phyloP scores from a whole-genome alignment of 148 eudicot genomes.

The Spergularia bocconei region DNA sequence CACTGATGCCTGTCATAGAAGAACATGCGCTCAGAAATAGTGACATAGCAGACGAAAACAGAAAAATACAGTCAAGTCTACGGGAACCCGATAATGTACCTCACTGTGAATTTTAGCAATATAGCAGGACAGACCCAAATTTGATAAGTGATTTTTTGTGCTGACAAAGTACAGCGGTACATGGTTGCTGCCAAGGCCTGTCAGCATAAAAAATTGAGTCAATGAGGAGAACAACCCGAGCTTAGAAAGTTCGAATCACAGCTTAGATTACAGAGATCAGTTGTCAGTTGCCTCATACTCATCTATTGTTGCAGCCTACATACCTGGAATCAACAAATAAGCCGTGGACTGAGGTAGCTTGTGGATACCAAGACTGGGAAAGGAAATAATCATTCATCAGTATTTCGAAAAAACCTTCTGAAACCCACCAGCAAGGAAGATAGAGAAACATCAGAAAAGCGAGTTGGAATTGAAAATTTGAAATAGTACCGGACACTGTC shows the following conservation, averaged over 20 bases:
- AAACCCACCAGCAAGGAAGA: not conserved
- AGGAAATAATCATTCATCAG: slow-evolving; percentile 6
- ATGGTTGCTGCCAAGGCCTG: slow-evolving; percentile 98
- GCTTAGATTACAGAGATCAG: not conserved
- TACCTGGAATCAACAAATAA: slow-evolving; percentile 96
- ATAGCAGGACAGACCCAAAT: slow-evolving; percentile 93
- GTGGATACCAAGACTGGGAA: slow-evolving; percentile 87
- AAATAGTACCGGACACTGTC: slow-evolving; percentile 62
- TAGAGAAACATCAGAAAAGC: not conserved
- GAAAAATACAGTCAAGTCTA: slow-evolving; percentile 13
- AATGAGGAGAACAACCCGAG: not conserved
- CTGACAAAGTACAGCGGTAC: slow-evolving; percentile 85
- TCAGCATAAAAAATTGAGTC: slow-evolving; percentile 5
- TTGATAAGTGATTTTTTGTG: slow-evolving; percentile 73
- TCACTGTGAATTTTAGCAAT: slow-evolving; percentile 98
- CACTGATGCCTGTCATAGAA: slow-evolving; percentile 68
- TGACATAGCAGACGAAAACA: not conserved
- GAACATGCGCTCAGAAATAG: slow-evolving; percentile 17
- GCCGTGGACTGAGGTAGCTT: slow-evolving; percentile 73
- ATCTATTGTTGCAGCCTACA: not conserved
- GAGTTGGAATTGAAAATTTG: not conserved
- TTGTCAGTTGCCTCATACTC: not conserved
- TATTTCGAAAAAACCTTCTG: slow-evolving; percentile 4
- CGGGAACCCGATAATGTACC: slow-evolving; percentile 41
- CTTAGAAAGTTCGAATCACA: not conserved